Conservation (phyloP, 768 basidiomycete genomes). For the Rhizopogon rudus region DNA sequence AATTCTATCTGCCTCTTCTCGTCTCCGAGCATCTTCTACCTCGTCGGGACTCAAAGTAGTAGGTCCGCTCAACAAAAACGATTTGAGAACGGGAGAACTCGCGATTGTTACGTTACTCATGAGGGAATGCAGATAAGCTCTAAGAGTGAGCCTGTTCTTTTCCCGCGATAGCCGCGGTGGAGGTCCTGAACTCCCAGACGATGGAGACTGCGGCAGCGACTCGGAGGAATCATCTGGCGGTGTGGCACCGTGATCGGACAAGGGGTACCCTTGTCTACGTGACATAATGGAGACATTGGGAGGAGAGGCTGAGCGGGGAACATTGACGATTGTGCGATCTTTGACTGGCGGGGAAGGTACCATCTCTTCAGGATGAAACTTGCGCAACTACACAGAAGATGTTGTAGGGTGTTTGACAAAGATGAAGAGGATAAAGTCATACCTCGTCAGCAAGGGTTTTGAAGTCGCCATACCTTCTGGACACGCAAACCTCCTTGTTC, state of each 20-base stretch:
- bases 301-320: slow-evolving; percentile 29
- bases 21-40: slow-evolving; percentile 64
- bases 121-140: slow-evolving; percentile 85
- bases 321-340: slow-evolving; percentile 69
- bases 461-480: slow-evolving; percentile 94
- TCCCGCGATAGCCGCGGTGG: slow-evolving; percentile 69
- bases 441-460: slow-evolving; percentile 84
- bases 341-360: slow-evolving; percentile 84
- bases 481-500: slow-evolving; percentile 77
- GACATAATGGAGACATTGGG: slow-evolving; percentile 23
- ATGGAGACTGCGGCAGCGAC: slow-evolving; percentile 64
- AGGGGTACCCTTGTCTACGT: slow-evolving; percentile 57
- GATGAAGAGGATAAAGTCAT: slow-evolving; percentile 11
- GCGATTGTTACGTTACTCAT: slow-evolving; percentile 69
- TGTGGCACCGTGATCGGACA: background rate
- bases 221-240: slow-evolving; percentile 8
- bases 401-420: background rate
- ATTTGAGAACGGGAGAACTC: slow-evolving; percentile 79
- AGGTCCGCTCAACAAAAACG: slow-evolving; percentile 79
- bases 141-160: slow-evolving; percentile 91
- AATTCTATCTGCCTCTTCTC: slow-evolving; percentile 86
- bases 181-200: slow-evolving; percentile 60
- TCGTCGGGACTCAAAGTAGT: slow-evolving; percentile 68
- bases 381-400: slow-evolving; percentile 58
- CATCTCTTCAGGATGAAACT: slow-evolving; percentile 79